A percentile compares a stretch with the other conserved stretches of the same genome.
Evolutionary conservation across 495 filamentous ascomycete species (phyloP).

Genomic region (Paragyromitra xinjiangensis): DNA sequence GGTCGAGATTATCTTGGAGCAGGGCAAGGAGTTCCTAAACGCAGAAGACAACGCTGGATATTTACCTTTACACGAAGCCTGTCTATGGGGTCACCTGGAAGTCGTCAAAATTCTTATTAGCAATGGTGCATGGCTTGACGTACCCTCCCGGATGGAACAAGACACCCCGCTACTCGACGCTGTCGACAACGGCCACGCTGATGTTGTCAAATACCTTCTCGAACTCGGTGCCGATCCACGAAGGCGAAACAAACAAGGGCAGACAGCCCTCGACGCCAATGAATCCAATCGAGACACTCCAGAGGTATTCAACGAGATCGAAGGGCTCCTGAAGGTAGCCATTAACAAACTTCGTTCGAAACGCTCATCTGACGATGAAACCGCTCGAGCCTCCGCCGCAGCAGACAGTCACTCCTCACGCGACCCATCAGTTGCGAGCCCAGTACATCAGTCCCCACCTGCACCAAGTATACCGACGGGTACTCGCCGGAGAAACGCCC

Average conservation of each 20-base stretch:
- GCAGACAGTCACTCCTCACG: conserved; percentile 69
- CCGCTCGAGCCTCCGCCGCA: conserved; percentile 64
- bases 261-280: conserved; percentile 85
- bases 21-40: conserved; percentile 86
- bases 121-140: conserved; percentile 81
- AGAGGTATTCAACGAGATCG: conserved; percentile 63
- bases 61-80: conserved; percentile 89
- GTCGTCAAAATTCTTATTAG: conserved; percentile 84
- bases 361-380: conserved; percentile 62
- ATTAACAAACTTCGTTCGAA: conserved; percentile 56
- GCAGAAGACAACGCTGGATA: conserved; percentile 92
- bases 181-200: conserved; percentile 89
- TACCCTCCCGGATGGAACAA: conserved; percentile 78
- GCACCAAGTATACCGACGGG: conserved; percentile 57
- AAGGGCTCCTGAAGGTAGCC: conserved; percentile 64
- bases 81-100: conserved; percentile 79
- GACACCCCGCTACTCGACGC: conserved; percentile 96
- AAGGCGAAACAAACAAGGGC: conserved; percentile 82
- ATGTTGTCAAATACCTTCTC: conserved; percentile 86
- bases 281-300: conserved; percentile 63
- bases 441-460: conserved; percentile 66
- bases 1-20: conserved; percentile 62
- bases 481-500: conserved; percentile 65
- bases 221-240: conserved; percentile 88
- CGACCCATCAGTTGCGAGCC: conserved; percentile 71